Evolutionary conservation across 129 eudicot genomes (phyloP), one percentile per base, ranked within the genome.

Genomic region (Lactuca sativa): DNA sequence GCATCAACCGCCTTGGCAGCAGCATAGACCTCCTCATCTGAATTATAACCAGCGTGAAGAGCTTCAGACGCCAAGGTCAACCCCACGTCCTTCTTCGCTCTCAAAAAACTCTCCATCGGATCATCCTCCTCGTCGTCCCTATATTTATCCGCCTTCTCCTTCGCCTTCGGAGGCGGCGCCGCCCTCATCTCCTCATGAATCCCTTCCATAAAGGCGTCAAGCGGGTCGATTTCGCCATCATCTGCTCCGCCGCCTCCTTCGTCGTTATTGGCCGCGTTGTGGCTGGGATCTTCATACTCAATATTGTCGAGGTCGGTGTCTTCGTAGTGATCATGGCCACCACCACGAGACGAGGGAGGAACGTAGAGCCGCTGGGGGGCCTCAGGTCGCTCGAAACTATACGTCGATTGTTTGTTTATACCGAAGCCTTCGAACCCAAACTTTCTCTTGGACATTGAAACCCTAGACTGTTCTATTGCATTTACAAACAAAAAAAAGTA

Each of bases 11-110:
- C 97, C 80, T 93, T 93, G 0, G 99, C 99, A 1, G 99, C 97
- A 3, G 97, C 99, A 67, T 93, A 93, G 40, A 93, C 99, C 93
- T 93, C 97, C 82, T 93, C 99, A 43, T 93, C 99, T 16, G 93
- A 87, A 83, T 93, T 87, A 74, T 93, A 89, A 55, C 99, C 99
- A 2, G 99, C 97, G 53, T 79, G 83, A 34, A 87, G 75, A 4
- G 83, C 99, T 13, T 93, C 99, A 11, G 90, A 78, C 5, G 99
- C 99, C 75, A 93, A 57, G 4, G 92, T 84, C 77, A 92, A 76
- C 13, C 93, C 97, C 0, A 87, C 69, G 64, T 93, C 99, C 88
- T 87, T 93, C 87, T 93, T 93, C 66, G 92, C 83, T 58, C 81
- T 85, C 87, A 89, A 58, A 76, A 66, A 93, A 61, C 95, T 93